Evolutionary conservation across 2,329 filamentous ascomycete species (phyloP), one percentile per base, ranked within the genome.

Genomic region (Parafenestella ontariensis): DNA sequence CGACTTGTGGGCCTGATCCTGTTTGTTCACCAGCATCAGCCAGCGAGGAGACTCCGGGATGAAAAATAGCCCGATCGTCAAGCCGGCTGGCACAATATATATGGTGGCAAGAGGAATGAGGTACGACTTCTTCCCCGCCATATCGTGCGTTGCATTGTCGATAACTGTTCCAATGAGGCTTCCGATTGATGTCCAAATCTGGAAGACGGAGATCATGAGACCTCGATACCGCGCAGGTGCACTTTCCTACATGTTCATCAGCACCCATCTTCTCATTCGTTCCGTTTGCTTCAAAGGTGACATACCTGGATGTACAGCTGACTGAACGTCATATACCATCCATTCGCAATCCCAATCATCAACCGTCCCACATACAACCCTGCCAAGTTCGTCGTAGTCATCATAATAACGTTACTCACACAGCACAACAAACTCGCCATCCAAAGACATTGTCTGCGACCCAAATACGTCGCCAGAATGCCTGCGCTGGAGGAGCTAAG

Each of bases 291-390:
- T 21, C 3, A 15, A 1, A 5, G 7, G 20, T 3, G 13, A 20
- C 52, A 3, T 49, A 66, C 67, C 65, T 83, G 81, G n/a, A 83
- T 77, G 62, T 81, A 82, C 0, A 83, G 68, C 56, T 82, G 81
- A 0, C 78, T 77, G 59, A 81, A 85, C 3, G 82, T 85, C 82
- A 85, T 83, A 66, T 83, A 81, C 69, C 83, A 79, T 2, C 70
- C 70, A 44, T 73, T 73, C 6, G 83, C 81, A 18, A 86, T 56
- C 3, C 84, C 84, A 49, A 85, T 82, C n/a, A 86, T 66, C 5
- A 86, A 72, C 10, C 84, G 78, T 5, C 82, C 84, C 20, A 78
- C 77, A 48, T 86, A 86, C 3, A 87, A 76, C 0, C 79, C 82
- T 4, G 77, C 80, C 26, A 86, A 81, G 49, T 73, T 74, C 3